Evolutionary conservation across 2,329 filamentous ascomycete species (phyloP).

Genomic region (Penicillium sp.): DNA sequence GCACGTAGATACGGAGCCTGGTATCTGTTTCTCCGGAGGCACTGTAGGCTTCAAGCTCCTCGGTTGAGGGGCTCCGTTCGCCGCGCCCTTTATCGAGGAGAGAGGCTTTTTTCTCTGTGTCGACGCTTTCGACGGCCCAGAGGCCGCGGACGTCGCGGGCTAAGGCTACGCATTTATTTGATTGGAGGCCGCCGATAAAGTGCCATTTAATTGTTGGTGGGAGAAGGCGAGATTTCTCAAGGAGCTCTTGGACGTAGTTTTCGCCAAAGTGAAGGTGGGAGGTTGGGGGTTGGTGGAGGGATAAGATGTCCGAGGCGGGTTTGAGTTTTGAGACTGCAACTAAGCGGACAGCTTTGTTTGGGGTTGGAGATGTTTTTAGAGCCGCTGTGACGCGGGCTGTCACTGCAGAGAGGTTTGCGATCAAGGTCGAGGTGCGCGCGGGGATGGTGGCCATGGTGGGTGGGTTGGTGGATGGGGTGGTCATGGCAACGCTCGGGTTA

Average conservation of each 20-base stretch:
- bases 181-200: conserved; percentile 93
- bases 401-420: conserved; percentile 62
- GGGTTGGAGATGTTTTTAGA: conserved; percentile 30
- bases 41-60: conserved; percentile 27
- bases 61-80: conserved; percentile 44
- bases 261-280: conserved; percentile 83
- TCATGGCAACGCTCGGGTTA: conserved; percentile 14
- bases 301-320: conserved; percentile 84
- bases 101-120: conserved; percentile 81
- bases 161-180: conserved; percentile 85
- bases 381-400: conserved; percentile 57
- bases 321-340: conserved; percentile 97
- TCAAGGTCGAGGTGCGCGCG: conserved; percentile 60
- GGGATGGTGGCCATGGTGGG: conserved; percentile 55
- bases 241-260: conserved; percentile 90
- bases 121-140: conserved; percentile 87
- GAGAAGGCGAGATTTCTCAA: conserved; percentile 77
- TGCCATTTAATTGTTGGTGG: conserved; percentile 80
- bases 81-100: conserved; percentile 74
- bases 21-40: conserved; percentile 13
- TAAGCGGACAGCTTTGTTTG: conserved; percentile 54
- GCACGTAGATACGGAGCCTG: conserved; percentile 73
- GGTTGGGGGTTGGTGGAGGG: conserved; percentile 64
- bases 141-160: conserved; percentile 81
- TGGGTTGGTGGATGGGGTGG: conserved; percentile 9